Evolutionary conservation across 139 green algal species (phyloP).

Genomic region (Ettlia oleoabundans): DNA sequence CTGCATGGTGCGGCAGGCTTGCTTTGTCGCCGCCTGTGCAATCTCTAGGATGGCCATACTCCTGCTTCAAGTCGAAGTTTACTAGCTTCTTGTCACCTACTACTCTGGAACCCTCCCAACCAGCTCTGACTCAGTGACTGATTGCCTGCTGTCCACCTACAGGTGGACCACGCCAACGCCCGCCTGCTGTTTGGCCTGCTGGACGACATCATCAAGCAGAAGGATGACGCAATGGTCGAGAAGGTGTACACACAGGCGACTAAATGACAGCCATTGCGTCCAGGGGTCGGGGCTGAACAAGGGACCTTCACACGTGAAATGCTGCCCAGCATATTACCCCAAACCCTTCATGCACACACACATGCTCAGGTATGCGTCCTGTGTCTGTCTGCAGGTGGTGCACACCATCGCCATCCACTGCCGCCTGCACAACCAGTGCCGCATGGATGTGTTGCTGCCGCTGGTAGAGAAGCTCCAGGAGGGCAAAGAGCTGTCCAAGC

Average conservation of each 20-base stretch:
- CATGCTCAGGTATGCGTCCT: too few species aligned
- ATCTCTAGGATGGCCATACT: too few species aligned
- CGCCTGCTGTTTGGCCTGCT: neutral
- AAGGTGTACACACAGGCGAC: neutral
- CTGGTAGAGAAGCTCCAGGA: slow-evolving; percentile 29
- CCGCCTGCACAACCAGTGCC: slow-evolving; percentile 20
- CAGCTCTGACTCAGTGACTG: too few species aligned
- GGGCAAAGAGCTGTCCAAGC: slow-evolving; percentile 86
- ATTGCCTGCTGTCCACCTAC: neutral
- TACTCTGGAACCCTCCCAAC: too few species aligned
- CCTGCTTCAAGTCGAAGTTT: too few species aligned
- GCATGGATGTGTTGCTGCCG: slow-evolving; percentile 23
- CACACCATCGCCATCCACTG: slow-evolving; percentile 27
- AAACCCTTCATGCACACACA: too few species aligned
- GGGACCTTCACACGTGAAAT: too few species aligned
- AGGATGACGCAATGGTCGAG: slow-evolving; percentile 18
- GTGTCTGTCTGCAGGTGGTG: slow-evolving; percentile 11
- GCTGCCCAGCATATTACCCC: too few species aligned
- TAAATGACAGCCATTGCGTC: too few species aligned
- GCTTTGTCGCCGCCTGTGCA: neutral
- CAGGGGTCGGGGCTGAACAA: too few species aligned
- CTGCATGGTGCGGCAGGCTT: slow-evolving; percentile 1
- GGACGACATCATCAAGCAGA: neutral
- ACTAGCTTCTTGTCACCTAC: too few species aligned
- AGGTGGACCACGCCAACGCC: slow-evolving; percentile 7